phyloP scores from a whole-genome alignment of 2,329 filamentous ascomycete species.

The Penicillium sp. region DNA sequence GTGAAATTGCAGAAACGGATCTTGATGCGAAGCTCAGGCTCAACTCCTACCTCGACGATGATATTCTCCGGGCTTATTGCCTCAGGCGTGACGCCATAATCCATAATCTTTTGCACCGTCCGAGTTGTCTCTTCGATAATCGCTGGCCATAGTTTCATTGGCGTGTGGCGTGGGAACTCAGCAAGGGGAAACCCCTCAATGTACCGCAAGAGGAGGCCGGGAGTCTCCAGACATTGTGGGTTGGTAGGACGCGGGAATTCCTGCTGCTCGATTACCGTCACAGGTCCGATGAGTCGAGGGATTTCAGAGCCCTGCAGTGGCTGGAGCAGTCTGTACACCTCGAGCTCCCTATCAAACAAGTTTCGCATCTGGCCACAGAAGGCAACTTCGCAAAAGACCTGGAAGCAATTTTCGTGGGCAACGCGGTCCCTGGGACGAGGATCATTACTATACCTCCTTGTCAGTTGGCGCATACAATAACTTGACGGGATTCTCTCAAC shows the following conservation, averaged over 20 bases:
- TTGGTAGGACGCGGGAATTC: background rate
- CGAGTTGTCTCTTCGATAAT: background rate
- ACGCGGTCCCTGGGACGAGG: background rate
- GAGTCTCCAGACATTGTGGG: background rate
- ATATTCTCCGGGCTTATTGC: background rate
- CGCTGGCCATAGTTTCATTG: background rate
- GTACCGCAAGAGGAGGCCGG: background rate
- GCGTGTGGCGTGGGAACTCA: background rate
- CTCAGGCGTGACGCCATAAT: background rate
- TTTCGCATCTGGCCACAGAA: background rate
- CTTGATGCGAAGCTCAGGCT: background rate
- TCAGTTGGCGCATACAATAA: background rate
- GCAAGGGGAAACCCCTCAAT: background rate
- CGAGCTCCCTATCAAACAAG: background rate
- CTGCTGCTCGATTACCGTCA: background rate
- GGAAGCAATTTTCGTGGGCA: background rate
- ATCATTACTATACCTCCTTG: background rate
- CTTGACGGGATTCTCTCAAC: background rate
- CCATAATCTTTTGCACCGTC: background rate
- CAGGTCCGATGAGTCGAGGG: background rate
- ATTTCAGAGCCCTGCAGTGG: background rate
- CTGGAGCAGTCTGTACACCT: background rate
- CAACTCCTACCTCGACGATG: background rate
- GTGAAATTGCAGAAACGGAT: background rate
- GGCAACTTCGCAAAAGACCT: background rate